phyloP scores from a whole-genome alignment of 129 eudicot genomes.

The Lactuca sativa region DNA sequence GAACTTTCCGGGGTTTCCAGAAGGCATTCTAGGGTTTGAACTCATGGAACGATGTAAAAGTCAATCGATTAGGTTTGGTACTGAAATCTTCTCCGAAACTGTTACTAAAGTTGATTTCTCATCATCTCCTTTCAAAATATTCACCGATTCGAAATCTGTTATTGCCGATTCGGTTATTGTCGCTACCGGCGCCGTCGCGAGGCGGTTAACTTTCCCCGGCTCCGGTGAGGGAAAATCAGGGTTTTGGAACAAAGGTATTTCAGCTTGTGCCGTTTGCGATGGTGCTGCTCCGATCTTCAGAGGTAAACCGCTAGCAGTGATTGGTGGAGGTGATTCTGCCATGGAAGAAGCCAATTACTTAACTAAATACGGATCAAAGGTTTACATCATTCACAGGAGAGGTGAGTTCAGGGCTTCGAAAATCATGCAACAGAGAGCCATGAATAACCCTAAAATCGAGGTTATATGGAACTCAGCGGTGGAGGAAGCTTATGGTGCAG shows the following conservation, averaged over 20 bases:
- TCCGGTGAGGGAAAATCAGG: slow-evolving; percentile 53
- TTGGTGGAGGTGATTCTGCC: slow-evolving; percentile 97
- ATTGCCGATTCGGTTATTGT: slow-evolving; percentile 67
- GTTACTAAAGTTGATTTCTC: slow-evolving; percentile 69
- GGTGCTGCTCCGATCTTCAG: slow-evolving; percentile 88
- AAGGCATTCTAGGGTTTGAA: slow-evolving; percentile 68
- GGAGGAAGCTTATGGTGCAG: slow-evolving; percentile 75
- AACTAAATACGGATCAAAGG: slow-evolving; percentile 88
- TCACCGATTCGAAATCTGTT: slow-evolving; percentile 54
- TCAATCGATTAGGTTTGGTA: slow-evolving; percentile 74
- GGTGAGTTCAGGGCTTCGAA: slow-evolving; percentile 82
- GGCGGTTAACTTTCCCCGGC: slow-evolving; percentile 57
- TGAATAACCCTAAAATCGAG: slow-evolving; percentile 73
- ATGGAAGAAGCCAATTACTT: slow-evolving; percentile 92
- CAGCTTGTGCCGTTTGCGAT: slow-evolving; percentile 96
- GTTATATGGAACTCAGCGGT: slow-evolving; percentile 91
- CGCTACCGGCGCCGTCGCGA: slow-evolving; percentile 93
- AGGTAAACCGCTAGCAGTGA: slow-evolving; percentile 73
- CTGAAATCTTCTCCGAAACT: slow-evolving; percentile 74
- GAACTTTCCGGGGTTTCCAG: slow-evolving; percentile 92
- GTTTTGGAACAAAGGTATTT: slow-evolving; percentile 90
- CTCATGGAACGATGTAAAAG: slow-evolving; percentile 67
- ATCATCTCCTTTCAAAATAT: slow-evolving; percentile 52
- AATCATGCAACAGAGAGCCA: slow-evolving; percentile 79
- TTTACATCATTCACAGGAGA: slow-evolving; percentile 84